These are phyloP conservation scores for Pascua sp. DNA, from an alignment of 1,284 basidiomycete species.

Conservation along the genomic window DNA sequence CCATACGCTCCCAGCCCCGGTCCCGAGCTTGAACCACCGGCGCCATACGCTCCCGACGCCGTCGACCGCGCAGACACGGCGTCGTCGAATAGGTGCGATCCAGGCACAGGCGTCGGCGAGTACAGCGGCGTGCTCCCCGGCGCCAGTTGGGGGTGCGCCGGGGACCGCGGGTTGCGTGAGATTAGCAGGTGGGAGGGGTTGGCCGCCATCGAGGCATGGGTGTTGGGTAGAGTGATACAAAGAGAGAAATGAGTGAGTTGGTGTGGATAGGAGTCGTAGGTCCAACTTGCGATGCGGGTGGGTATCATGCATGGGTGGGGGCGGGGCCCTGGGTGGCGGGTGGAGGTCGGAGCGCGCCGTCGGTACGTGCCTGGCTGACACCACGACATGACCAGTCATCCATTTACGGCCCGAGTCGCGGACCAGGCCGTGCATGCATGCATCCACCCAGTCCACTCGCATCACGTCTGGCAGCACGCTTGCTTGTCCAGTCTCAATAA, in stretches of 20 bases:
- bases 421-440: too few relatives aligned
- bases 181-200: slow-evolving; percentile 47
- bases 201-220: slow-evolving; percentile 11
- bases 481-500: too few relatives aligned
- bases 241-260: background rate
- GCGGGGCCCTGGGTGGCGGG: background rate
- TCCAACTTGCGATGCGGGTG: background rate
- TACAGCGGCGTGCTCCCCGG: slow-evolving; percentile 31
- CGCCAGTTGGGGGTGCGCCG: slow-evolving; percentile 42
- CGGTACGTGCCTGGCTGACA: too few relatives aligned
- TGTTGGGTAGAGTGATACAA: background rate
- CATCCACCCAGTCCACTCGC: too few relatives aligned
- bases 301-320: background rate
- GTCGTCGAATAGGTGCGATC: slow-evolving; percentile 15
- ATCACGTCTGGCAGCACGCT: too few relatives aligned
- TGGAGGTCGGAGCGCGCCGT: too few relatives aligned
- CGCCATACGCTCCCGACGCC: too few relatives aligned
- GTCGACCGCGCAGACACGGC: background rate
- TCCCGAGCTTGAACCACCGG: too few relatives aligned
- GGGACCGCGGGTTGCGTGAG: slow-evolving; percentile 42
- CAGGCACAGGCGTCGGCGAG: slow-evolving; percentile 10
- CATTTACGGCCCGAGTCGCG: too few relatives aligned
- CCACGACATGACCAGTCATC: too few relatives aligned
- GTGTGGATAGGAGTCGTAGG: too few relatives aligned
- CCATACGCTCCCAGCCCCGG: background rate